These are phyloP conservation scores for Podospora bellae-mahoneyi DNA, from an alignment of 495 filamentous ascomycete genomes.

Conservation along the genomic window DNA sequence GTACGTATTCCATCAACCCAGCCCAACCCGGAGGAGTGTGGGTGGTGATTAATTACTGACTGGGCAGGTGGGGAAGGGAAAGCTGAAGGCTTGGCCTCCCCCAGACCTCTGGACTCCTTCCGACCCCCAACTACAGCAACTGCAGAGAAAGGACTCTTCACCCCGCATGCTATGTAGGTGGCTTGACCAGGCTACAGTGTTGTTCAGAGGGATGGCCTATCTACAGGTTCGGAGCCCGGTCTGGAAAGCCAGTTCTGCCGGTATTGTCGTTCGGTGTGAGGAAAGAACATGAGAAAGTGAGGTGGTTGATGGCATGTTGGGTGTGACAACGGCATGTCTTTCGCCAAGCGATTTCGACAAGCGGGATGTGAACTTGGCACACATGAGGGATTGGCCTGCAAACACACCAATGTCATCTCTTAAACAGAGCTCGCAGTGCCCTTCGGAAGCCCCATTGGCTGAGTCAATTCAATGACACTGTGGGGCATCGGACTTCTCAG, in stretches of 20 bases:
- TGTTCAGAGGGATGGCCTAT: background rate
- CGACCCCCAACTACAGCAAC: background rate
- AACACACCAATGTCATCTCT: background rate
- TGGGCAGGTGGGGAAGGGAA: background rate
- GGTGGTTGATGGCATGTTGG: background rate
- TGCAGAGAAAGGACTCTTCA: background rate
- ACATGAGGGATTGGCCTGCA: background rate
- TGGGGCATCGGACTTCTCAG: conserved; percentile 8
- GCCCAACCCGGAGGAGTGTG: background rate
- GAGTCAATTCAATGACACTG: background rate
- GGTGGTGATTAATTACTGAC: background rate
- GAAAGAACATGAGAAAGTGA: background rate
- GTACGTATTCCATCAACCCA: background rate
- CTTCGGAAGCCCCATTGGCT: background rate
- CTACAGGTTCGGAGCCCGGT: background rate
- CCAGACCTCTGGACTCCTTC: background rate
- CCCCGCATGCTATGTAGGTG: background rate
- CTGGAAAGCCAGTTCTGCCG: background rate
- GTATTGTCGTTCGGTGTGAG: background rate
- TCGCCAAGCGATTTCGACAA: background rate
- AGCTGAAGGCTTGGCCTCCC: background rate
- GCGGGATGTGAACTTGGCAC: background rate
- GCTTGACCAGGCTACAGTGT: background rate
- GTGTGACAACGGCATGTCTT: background rate
- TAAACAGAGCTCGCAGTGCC: background rate